Conservation (phyloP, 129 eudicot species). For the Ambrosia trifida region DNA sequence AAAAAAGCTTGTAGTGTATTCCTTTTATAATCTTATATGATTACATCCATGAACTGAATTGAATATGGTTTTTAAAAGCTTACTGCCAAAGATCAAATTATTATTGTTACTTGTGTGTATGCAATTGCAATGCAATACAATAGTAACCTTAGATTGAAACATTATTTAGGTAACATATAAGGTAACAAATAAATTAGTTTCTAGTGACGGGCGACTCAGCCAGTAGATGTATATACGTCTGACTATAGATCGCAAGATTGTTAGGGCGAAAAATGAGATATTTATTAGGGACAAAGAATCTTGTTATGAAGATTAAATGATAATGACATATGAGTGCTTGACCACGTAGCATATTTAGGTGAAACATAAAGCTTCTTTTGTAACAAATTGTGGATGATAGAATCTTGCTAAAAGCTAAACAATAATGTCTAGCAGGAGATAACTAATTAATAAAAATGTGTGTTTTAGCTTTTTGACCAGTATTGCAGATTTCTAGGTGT, state of each 20-base stretch:
- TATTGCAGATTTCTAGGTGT: conserved; percentile 42
- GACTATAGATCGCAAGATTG: neutral
- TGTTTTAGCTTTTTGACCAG: conserved; percentile 69
- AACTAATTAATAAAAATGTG: conserved; percentile 47
- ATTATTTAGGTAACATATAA: conserved; percentile 1
- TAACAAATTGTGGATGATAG: conserved; percentile 53
- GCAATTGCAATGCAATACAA: neutral
- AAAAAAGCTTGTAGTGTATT: conserved; percentile 33
- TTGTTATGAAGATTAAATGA: conserved; percentile 31
- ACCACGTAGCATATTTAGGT: conserved; percentile 52
- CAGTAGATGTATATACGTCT: neutral
- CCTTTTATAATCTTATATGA: conserved; percentile 23
- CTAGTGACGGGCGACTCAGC: neutral
- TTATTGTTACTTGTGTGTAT: conserved; percentile 14
- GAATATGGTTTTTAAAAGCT: conserved; percentile 10
- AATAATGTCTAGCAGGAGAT: conserved; percentile 68
- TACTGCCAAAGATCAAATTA: conserved; percentile 15
- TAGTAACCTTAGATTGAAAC: conserved; percentile 14
- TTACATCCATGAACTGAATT: conserved; percentile 28
- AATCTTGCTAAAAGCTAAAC: conserved; percentile 85
- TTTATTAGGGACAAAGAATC: conserved; percentile 17
- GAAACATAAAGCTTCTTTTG: conserved; percentile 62
- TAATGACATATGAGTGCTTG: conserved; percentile 41
- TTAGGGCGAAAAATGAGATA: neutral
- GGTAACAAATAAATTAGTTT: neutral